Conservation (phyloP, 306 rosid genomes). For the Citrullus colocynthis region DNA sequence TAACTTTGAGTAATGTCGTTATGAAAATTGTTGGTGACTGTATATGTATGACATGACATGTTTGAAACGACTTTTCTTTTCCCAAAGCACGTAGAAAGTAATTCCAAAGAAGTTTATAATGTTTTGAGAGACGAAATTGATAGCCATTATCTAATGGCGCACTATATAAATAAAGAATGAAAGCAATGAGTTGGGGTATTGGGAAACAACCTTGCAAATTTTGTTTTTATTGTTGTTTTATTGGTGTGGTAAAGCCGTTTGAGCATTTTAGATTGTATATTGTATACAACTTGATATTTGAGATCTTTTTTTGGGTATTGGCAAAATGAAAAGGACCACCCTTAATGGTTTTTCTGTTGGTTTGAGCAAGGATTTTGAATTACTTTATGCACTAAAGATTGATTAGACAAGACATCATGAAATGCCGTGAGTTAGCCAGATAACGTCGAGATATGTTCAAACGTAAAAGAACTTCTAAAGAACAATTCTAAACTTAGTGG, state of each 20-base stretch:
- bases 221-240: not conserved
- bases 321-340: not conserved
- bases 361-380: not conserved
- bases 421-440: not conserved
- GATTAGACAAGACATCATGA: conserved; percentile 2
- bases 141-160: not conserved
- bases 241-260: not conserved
- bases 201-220: not conserved
- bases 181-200: not conserved
- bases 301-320: not conserved
- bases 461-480: too few relatives aligned
- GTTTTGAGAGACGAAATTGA: not conserved
- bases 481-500: too few relatives aligned
- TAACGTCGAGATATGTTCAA: too few relatives aligned
- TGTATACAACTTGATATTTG: not conserved
- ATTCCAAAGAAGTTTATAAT: too few relatives aligned
- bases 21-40: too few relatives aligned
- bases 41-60: too few relatives aligned
- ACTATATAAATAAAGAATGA: not conserved
- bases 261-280: not conserved
- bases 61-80: too few relatives aligned
- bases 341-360: not conserved
- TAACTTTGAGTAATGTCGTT: not conserved
- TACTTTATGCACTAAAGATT: not conserved
- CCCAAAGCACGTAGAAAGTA: not conserved